Evolutionary conservation across 768 basidiomycete species (phyloP).

Genomic region (Sutorius australiensis): DNA sequence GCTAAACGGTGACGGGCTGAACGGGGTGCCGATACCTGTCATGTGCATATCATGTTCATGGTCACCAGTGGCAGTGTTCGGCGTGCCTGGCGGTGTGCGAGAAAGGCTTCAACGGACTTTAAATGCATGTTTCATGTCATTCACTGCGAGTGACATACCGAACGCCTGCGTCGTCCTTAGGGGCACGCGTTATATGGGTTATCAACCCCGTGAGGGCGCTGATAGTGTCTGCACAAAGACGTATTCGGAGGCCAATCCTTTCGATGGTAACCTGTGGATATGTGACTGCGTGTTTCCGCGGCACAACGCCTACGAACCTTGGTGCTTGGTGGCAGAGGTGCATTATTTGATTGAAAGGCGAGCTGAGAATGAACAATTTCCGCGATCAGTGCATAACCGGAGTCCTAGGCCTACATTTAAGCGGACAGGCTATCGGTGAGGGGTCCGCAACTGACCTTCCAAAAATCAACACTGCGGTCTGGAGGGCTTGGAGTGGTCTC

Average conservation of each 20-base stretch:
- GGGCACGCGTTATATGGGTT: conserved; percentile 45
- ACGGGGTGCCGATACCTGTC: conserved; percentile 25
- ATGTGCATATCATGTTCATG: conserved; percentile 18
- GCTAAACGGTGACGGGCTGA: not conserved
- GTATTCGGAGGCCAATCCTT: conserved; percentile 50
- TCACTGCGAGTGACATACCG: conserved; percentile 13
- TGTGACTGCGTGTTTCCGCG: not conserved
- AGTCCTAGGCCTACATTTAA: conserved; percentile 35
- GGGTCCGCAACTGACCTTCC: conserved; percentile 56
- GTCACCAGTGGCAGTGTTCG: conserved; percentile 4
- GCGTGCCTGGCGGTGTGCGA: not conserved
- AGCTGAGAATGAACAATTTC: conserved; percentile 54
- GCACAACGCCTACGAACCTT: conserved; percentile 32
- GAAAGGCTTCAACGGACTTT: conserved; percentile 10
- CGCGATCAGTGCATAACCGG: conserved; percentile 67
- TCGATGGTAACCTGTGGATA: conserved; percentile 51
- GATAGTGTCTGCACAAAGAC: conserved; percentile 78
- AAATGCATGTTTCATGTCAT: not conserved
- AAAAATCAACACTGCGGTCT: conserved; percentile 43
- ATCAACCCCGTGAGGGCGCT: conserved; percentile 54
- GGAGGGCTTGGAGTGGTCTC: conserved; percentile 18
- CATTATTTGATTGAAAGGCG: conserved; percentile 32
- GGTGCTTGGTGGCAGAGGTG: conserved; percentile 33
- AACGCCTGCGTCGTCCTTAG: conserved; percentile 33
- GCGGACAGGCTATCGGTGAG: not conserved